Conservation (phyloP, 305 asterid species). For the Fraxinus ornus region DNA sequence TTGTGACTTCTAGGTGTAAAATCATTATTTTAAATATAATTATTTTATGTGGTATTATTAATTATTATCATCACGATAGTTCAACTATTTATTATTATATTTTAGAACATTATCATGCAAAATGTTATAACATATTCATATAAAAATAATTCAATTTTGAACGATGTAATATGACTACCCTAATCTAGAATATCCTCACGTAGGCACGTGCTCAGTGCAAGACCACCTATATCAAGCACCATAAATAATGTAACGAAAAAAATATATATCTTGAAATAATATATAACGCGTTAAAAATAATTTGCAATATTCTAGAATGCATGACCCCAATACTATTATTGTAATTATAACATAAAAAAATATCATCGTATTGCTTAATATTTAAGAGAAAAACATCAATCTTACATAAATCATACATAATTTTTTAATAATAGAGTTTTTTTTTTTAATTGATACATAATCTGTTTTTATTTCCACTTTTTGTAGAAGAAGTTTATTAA, state of each 20-base stretch:
- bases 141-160: no score
- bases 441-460: not conserved
- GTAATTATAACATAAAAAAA: not conserved
- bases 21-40: not conserved
- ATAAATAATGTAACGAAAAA: not conserved
- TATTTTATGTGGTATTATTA: no score
- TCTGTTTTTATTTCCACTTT: no score
- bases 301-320: not conserved
- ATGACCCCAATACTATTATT: not conserved
- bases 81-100: no score
- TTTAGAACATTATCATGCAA: not conserved
- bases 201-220: not conserved
- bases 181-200: not conserved
- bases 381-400: not conserved
- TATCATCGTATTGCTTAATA: not conserved
- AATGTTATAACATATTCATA: no score
- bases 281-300: not conserved
- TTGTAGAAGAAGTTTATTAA: no score
- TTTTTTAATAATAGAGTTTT: not conserved
- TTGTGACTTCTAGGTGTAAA: not conserved
- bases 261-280: not conserved
- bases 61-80: not conserved
- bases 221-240: not conserved
- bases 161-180: not conserved
- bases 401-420: not conserved